Conservation (phyloP, 306 rosid species). For the Prunus mume region DNA sequence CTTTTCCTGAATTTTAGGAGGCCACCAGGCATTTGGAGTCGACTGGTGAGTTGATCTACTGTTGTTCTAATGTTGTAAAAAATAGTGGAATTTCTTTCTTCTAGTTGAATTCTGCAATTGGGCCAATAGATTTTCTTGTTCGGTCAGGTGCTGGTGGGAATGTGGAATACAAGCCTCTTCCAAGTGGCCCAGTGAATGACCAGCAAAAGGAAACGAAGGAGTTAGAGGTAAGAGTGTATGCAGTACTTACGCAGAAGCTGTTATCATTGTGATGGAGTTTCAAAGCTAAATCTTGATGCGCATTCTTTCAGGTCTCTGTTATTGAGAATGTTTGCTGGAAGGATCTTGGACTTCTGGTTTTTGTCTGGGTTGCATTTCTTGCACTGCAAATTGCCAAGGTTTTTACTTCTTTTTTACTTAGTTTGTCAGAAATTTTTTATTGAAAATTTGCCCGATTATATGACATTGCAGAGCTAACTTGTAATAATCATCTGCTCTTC, state of each 20-base stretch:
- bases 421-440: not conserved
- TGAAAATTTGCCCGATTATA: slow-evolving; percentile 14
- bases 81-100: not conserved
- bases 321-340: slow-evolving; percentile 76
- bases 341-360: slow-evolving; percentile 76
- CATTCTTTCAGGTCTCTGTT: slow-evolving; percentile 54
- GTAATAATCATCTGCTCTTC: slow-evolving; percentile 19
- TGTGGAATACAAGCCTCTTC: slow-evolving; percentile 74
- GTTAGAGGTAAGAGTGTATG: slow-evolving; percentile 26
- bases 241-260: not conserved
- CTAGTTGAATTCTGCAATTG: slow-evolving; percentile 14
- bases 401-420: slow-evolving; percentile 7
- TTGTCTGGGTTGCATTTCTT: slow-evolving; percentile 91
- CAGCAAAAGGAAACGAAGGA: slow-evolving; percentile 31
- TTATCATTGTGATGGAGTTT: not conserved
- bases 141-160: slow-evolving; percentile 50
- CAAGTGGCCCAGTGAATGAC: slow-evolving; percentile 51
- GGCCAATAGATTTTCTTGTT: slow-evolving; percentile 14
- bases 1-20: slow-evolving; percentile 56
- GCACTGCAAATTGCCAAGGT: slow-evolving; percentile 79
- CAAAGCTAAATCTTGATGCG: slow-evolving; percentile 26
- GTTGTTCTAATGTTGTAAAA: slow-evolving; percentile 11
- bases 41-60: slow-evolving; percentile 47
- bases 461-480: not conserved
- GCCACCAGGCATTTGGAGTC: slow-evolving; percentile 47